phyloP scores from a whole-genome alignment of 78 protist species.

The Planoprotostelium fungivorum region DNA sequence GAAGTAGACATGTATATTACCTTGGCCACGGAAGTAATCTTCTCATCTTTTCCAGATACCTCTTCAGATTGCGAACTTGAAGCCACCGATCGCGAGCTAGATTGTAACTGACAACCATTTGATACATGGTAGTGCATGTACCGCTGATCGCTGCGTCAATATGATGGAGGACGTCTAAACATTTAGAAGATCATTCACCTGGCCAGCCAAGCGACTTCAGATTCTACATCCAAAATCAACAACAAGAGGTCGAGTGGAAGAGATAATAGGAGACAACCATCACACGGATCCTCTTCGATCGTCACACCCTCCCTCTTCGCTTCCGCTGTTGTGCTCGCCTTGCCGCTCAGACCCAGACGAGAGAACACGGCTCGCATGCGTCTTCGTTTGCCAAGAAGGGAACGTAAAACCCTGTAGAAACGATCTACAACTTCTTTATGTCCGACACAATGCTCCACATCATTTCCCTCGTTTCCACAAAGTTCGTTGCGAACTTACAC shows the following conservation, averaged over 20 bases:
- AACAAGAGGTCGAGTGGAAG: background rate
- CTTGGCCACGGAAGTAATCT: background rate
- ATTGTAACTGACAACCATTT: background rate
- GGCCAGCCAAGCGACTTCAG: background rate
- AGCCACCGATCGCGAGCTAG: background rate
- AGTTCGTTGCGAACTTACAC: no score
- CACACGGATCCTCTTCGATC: no score
- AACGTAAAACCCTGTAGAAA: no score
- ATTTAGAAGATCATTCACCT: background rate
- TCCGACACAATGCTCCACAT: no score
- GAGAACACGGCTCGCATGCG: no score
- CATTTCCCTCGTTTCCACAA: no score
- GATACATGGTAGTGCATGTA: background rate
- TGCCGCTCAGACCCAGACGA: no score
- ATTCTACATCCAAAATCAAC: background rate
- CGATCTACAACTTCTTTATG: no score
- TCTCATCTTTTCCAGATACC: background rate
- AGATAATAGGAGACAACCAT: background rate
- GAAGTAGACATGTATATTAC: background rate
- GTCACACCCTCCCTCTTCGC: no score
- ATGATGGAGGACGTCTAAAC: no score
- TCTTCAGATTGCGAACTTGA: background rate
- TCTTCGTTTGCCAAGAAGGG: no score
- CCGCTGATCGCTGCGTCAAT: background rate
- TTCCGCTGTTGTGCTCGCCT: no score